Evolutionary conservation across 257 asterid genomes (phyloP).

Genomic region (Euphrasia confusa): DNA sequence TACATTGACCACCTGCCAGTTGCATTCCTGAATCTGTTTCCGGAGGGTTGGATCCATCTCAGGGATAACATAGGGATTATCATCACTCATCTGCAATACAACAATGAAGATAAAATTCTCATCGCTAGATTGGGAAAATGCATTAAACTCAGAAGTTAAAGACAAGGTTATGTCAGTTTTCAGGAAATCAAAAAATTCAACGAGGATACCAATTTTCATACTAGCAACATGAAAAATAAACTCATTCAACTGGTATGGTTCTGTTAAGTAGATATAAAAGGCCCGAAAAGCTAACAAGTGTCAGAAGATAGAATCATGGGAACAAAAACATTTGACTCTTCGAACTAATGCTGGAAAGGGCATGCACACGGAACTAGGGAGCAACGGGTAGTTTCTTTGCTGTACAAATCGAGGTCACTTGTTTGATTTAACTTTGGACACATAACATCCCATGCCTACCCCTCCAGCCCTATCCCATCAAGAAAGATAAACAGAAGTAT

Average conservation of each 20-base stretch:
- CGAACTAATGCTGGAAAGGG: too few relatives aligned
- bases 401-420: too few relatives aligned
- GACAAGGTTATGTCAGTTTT: neutral
- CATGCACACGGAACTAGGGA: too few relatives aligned
- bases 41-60: slow-evolving; percentile 94
- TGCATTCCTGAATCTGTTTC: slow-evolving; percentile 93
- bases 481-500: neutral
- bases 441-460: neutral
- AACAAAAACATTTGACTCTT: too few relatives aligned
- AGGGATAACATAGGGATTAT: slow-evolving; percentile 79
- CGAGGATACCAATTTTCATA: neutral
- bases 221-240: neutral
- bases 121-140: neutral
- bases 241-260: neutral
- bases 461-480: neutral
- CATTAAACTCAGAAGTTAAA: neutral
- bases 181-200: neutral
- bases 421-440: too few relatives aligned
- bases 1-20: slow-evolving; percentile 98
- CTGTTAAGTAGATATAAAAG: too few relatives aligned
- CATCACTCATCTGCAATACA: slow-evolving; percentile 89
- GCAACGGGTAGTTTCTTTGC: too few relatives aligned
- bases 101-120: slow-evolving; percentile 14
- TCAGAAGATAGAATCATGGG: too few relatives aligned
- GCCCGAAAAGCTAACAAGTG: too few relatives aligned